Evolutionary conservation across 169 alveolate genomes (phyloP), one percentile per base, ranked within the genome.

Genomic region (Plasmodium malariae): DNA sequence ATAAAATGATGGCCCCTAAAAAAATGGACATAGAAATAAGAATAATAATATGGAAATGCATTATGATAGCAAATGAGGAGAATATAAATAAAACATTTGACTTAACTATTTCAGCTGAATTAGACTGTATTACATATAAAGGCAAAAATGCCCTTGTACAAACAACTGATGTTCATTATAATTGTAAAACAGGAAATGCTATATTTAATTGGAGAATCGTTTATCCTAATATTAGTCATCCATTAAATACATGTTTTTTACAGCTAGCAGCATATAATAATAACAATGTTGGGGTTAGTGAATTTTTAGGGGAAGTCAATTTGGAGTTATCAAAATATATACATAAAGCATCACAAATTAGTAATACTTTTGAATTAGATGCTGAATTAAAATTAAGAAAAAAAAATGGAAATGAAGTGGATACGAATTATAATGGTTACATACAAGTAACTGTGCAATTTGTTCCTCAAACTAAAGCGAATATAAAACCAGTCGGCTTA

Each of bases 171-270:
- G 95, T 95, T 45, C 99, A 97, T 90, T 96, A 96, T 91, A 96
- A 95, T 88, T 96, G 98, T 62, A 95, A 95, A 78, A 88, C 93
- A 11, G 98, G 98, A 4, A 80, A 92, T 43, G 97, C 98, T 7
- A 89, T 93, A 43, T 97, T 96, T 93, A 97, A 97, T 92, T 97
- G 99, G 99, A 93, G 99, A 36, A 65, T 96, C 28, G 98, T 96
- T 3, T 97, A 95, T 83, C 97, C 98, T 34, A 76, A 91, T 37
- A 91, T 97, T 14, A 94, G 88, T 28, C 91, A 95, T 55, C 98
- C 99, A 4, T 91, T 95, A 34, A 96, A 96, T 57, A 95, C 98
- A 1, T 97, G 99, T 67, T 93, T 96, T 62, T 94, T 97, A 51
- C 98, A 97, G 65, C 80, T 97, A 32, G 93, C 98, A 28, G 95